Evolutionary conservation across 192 early-diverging fungal genomes (phyloP), one percentile per base, ranked within the genome.

Genomic region (Gonapodya sp.): DNA sequence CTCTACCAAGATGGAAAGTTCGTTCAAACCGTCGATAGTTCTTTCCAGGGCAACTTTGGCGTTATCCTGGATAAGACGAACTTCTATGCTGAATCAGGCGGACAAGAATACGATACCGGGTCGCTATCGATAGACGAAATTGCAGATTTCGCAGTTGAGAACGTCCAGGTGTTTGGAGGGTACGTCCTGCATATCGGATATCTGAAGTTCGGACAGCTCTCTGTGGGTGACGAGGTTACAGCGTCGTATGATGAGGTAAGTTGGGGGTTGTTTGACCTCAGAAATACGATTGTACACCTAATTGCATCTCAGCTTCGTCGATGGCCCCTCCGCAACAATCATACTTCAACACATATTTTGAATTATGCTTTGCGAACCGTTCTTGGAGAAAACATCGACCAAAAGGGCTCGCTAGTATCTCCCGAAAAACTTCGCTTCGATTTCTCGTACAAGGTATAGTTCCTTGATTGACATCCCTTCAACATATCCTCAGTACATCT

Each of bases 1-100:
- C 92, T 99, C 34, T 96, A 90, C 82, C 85, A 82, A 81, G 83
- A 91, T 36, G 87, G 87, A n/a, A 79, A 85, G 36, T 85, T 85
- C 72, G 89, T 89, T 1, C 82, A 83, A 36, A 75, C 72, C 24
- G 82, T 86, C 16, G 46, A 88, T 73, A 87, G 90, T 0, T 84
- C 86, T n/a, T 87, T 88, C 78, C 86, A 91, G 16, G 86, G 86
- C 73, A 86, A 87, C 1, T 93, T 98, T 81, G 97, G 97, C 74
- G 89, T 99, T 34, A 84, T 99, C 34, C 90, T 97, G 80, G 96
- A 99, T 88, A 89, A 92, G 82, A 97, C 97, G 79, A 96, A 96
- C 92, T 96, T 99, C 83, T 99, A 99, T 82, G 96, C 97, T 32
- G 97, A 98, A 87, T 92, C 92, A 81, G 97, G 97, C 86, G 97